Percentiles rank a stretch among this genome's conserved stretches.
phyloP scores from a whole-genome alignment of 352 stramenopile species.

The Stephanocyclus meneghinianus region DNA sequence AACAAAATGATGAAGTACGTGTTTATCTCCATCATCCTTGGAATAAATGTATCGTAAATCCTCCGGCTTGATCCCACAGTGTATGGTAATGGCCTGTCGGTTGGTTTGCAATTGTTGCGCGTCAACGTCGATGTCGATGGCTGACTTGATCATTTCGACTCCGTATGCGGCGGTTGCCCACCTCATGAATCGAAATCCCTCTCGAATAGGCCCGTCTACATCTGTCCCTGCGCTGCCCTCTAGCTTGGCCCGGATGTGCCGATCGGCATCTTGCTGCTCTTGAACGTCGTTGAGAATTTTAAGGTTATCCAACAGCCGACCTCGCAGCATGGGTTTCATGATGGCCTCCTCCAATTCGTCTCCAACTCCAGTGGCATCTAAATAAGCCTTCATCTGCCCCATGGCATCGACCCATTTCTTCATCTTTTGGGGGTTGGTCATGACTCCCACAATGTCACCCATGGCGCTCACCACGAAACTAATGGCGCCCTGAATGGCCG shows the following conservation, averaged over 20 bases:
- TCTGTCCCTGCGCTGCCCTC: not conserved
- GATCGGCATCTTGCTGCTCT: conserved; percentile 20
- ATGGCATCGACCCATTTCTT: conserved; percentile 35
- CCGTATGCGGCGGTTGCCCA: conserved; percentile 66
- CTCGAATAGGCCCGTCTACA: conserved; percentile 2
- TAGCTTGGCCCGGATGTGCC: conserved; percentile 5
- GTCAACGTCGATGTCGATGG: conserved; percentile 29
- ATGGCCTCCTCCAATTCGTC: conserved; percentile 44
- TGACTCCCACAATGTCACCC: conserved; percentile 22
- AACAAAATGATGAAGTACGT: conserved; percentile 34
- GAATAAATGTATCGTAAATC: conserved; percentile 35
- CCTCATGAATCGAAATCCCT: conserved; percentile 54
- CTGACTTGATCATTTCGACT: conserved; percentile 50
- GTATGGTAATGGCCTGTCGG: conserved; percentile 26
- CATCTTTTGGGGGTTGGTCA: conserved; percentile 39
- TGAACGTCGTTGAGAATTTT: conserved; percentile 43
- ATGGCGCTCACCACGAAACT: conserved; percentile 17
- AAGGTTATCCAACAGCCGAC: conserved; percentile 40
- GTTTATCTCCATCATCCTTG: conserved; percentile 30
- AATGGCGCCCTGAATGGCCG: conserved; percentile 12
- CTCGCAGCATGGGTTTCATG: conserved; percentile 27
- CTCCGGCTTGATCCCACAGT: conserved; percentile 13
- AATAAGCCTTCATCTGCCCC: conserved; percentile 23
- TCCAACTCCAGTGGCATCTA: conserved; percentile 29
- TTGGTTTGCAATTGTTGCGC: conserved; percentile 32